A percentile compares a stretch with the other conserved stretches of the same genome.
Conservation (phyloP, 176 grass and related monocot species). For the Melocanna baccifera region DNA sequence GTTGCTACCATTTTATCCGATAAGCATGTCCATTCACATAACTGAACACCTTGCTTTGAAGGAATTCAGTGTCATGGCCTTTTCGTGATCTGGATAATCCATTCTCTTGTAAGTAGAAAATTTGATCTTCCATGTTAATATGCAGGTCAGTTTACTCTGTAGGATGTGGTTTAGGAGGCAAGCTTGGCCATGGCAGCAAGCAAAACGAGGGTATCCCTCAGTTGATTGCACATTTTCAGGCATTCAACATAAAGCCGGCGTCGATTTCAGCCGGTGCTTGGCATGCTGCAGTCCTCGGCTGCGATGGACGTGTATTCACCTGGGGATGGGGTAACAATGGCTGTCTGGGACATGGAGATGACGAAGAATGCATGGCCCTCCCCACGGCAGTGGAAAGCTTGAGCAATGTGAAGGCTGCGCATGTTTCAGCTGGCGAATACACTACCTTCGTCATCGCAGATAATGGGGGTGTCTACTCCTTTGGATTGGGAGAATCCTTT, state of each 20-base stretch:
- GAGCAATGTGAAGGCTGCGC: slow-evolving; percentile 42
- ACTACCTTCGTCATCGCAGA: slow-evolving; percentile 51
- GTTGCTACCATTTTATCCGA: not conserved
- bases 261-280: slow-evolving; percentile 56
- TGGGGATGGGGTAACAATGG: slow-evolving; percentile 49
- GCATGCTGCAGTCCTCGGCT: slow-evolving; percentile 45
- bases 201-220: slow-evolving; percentile 11
- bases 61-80: not conserved
- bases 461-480: slow-evolving; percentile 52
- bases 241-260: slow-evolving; percentile 32
- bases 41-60: not conserved
- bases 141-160: slow-evolving; percentile 70
- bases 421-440: slow-evolving; percentile 42
- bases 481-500: slow-evolving; percentile 14
- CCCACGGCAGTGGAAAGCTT: slow-evolving; percentile 40
- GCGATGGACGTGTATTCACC: slow-evolving; percentile 51
- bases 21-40: not conserved
- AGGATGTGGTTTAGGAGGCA: slow-evolving; percentile 64
- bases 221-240: slow-evolving; percentile 42
- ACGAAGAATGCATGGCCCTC: slow-evolving; percentile 19
- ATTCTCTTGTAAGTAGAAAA: not conserved
- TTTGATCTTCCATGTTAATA: not conserved
- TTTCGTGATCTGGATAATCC: not conserved
- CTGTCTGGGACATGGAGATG: slow-evolving; percentile 58
- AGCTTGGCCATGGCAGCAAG: slow-evolving; percentile 57